Evolutionary conservation across 2,329 filamentous ascomycete species (phyloP), one percentile per base, ranked within the genome.

Genomic region (Neocucurbitaria cava): DNA sequence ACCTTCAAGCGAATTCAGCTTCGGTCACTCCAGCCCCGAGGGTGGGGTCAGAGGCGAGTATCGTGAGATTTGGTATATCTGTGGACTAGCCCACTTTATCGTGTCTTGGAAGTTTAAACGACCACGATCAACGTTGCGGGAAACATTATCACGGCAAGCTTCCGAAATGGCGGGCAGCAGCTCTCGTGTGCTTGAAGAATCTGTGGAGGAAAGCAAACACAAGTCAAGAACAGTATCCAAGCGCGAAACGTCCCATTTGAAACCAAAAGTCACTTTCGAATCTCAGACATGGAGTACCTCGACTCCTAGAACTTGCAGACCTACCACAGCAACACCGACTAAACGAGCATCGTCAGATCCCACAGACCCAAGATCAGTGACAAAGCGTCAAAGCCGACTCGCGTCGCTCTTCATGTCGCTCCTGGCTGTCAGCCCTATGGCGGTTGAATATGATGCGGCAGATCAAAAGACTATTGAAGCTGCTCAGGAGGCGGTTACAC

Each of bases 341-440:
- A 46, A 30, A n/a, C 36, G 26, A 17, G 9, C 40, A 17, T 35
- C 52, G 15, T 44, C 47, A 17, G 17, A 36, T 20, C 26, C 33
- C 1, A 9, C 46, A 24, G 54, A 23, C 41, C 39, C 30, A 35
- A 52, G 40, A 36, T 49, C 52, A 39, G 52, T 48, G 5, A 48
- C 52, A 45, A 60, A 60, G 20, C 56, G 54, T 15, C 58, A 64
- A 23, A 58, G 55, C 17, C 45, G 61, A 9, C 51, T 64, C 4
- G 58, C 58, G 7, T 64, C 60, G 1, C 54, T 65, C 5, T 56
- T 64, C n/a, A 58, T 65, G 15, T 61, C 61, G 1, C 42, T 64
- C 17, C 49, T 64, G 41, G 56, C 62, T 0, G 59, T 58, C 31
- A 64, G 57, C 23, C 52, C 59, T 1, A 49, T 61, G 24, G 61